Evolutionary conservation across 306 rosid species (phyloP), one percentile per base, ranked within the genome.

Genomic region (Canavalia gladiata): DNA sequence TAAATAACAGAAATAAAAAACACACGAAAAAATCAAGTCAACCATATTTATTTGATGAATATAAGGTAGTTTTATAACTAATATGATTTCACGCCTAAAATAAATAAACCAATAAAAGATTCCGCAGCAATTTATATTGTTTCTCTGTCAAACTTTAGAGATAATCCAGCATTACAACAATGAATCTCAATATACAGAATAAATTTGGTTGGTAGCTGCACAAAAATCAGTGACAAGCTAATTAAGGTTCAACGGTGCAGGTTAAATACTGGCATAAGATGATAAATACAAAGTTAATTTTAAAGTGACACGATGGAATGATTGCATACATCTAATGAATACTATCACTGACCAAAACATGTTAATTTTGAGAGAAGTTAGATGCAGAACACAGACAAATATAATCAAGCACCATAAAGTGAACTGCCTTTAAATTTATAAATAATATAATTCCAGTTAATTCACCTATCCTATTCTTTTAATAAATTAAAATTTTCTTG

Each of bases 281-380:
- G 72, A 62, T 51, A 12, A 41, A 18, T n/a, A 81, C 59, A 41
- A 52, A 64, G 74, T 10, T 3, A 73, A 55, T 51, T 63, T 81
- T 65, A 8, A 54, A 64, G 45, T 65, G 43, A 74, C 30, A 60
- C 50, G 28, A 39, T 13, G 49, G 83, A 71, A 71, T 60, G 30
- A 13, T 37, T 35, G 10, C 4, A 13, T 41, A 45, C 25, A 69
- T 79, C 45, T 47, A 58, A 37, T 37, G 28, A 72, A 46, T 31
- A 66, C 67, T 13, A 70, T 7, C 28, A 58, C 46, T 43, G 10
- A 70, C 18, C 52, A 59, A 54, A 79, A 55, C 30, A 28, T 31
- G 30, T 30, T 56, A 43, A 8, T 43, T 43, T 56, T 54, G 45
- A 28, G 29, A 51, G 3, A 66, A 4, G 66, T 33, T 7, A 68